Conservation (phyloP, 176 grass and related monocot genomes). For the Carex cristatella region DNA sequence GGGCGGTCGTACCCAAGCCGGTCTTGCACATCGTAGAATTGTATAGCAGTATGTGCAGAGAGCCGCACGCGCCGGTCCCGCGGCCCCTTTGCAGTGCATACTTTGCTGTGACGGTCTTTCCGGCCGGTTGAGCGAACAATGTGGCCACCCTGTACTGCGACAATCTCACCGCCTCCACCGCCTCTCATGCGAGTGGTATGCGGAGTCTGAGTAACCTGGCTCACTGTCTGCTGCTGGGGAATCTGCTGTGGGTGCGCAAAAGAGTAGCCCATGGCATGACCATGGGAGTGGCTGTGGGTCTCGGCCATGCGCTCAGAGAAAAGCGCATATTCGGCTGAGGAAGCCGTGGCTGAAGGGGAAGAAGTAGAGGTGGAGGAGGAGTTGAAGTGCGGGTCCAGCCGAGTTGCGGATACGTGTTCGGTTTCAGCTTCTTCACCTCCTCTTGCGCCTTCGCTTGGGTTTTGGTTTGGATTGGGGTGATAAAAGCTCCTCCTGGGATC, state of each 20-base stretch:
- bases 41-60: slow-evolving; percentile 93
- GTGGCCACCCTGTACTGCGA: slow-evolving; percentile 87
- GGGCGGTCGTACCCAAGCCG: slow-evolving; percentile 91
- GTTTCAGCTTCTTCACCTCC: slow-evolving; percentile 28
- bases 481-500: slow-evolving; percentile 67
- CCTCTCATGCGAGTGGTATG: slow-evolving; percentile 45
- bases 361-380: slow-evolving; percentile 32
- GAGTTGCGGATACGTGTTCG: slow-evolving; percentile 32
- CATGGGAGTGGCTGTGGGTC: slow-evolving; percentile 25
- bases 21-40: slow-evolving; percentile 99
- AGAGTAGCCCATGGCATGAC: slow-evolving; percentile 43
- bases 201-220: not conserved
- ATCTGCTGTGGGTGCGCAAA: slow-evolving; percentile 52
- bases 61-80: slow-evolving; percentile 80
- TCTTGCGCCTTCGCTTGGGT: slow-evolving; percentile 46
- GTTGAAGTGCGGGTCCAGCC: slow-evolving; percentile 30
- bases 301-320: slow-evolving; percentile 59
- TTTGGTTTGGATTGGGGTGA: slow-evolving; percentile 42
- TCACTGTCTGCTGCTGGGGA: slow-evolving; percentile 33
- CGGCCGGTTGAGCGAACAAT: slow-evolving; percentile 90
- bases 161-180: slow-evolving; percentile 59
- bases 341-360: slow-evolving; percentile 36
- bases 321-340: slow-evolving; percentile 70
- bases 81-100: slow-evolving; percentile 80
- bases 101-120: slow-evolving; percentile 97